Conservation (phyloP, 2,329 filamentous ascomycete genomes). For the Arthroderma sp. region DNA sequence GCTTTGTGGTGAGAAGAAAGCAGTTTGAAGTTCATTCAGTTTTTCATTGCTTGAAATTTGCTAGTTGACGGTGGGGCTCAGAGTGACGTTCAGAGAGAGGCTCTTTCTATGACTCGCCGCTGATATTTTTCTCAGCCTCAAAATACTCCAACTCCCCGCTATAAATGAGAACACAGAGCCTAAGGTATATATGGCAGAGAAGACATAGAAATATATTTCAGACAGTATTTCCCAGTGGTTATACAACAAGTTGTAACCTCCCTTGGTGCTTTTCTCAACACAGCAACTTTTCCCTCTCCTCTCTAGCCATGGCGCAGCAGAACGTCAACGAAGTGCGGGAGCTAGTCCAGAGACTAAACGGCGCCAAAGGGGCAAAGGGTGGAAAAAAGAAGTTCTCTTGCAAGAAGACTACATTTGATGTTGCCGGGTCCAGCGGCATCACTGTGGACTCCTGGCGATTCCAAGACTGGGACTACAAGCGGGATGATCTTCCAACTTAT, state of each 20-base stretch:
- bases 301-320: conserved; percentile 48
- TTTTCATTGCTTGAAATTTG: too few relatives aligned
- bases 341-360: conserved; percentile 53
- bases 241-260: background rate
- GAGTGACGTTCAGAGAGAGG: too few relatives aligned
- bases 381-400: conserved; percentile 52
- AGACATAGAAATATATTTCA: too few relatives aligned
- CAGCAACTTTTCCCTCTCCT: background rate
- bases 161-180: too few relatives aligned
- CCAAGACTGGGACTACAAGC: conserved; percentile 94
- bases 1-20: too few relatives aligned
- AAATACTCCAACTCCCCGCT: too few relatives aligned
- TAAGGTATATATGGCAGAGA: too few relatives aligned
- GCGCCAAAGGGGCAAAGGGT: conserved; percentile 37
- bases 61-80: too few relatives aligned
- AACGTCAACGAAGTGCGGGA: conserved; percentile 53
- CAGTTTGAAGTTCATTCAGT: too few relatives aligned
- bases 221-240: too few relatives aligned
- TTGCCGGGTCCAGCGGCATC: conserved; percentile 52
- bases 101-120: too few relatives aligned
- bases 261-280: background rate
- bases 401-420: conserved; percentile 65
- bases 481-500: conserved; percentile 70
- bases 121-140: too few relatives aligned
- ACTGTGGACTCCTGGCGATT: conserved; percentile 84